Evolutionary conservation across 345 rosid species (phyloP).

Genomic region (Aethionema arabicum): DNA sequence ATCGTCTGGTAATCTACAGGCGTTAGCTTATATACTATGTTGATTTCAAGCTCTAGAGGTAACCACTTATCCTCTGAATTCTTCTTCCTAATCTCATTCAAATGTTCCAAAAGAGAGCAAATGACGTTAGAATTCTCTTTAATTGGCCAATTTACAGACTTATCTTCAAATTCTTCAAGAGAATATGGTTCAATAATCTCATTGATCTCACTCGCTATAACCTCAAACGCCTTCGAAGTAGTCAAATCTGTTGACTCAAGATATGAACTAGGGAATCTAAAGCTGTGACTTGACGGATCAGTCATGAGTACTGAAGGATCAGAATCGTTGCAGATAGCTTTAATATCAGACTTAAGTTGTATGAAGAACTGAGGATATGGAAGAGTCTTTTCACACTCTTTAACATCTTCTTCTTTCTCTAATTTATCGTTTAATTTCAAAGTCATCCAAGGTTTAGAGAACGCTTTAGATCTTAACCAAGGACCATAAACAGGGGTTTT

Average conservation of each 20-base stretch:
- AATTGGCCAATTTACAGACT: no score
- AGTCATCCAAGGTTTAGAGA: background rate
- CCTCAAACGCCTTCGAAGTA: no score
- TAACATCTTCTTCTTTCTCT: background rate
- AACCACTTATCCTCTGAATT: background rate
- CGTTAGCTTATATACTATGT: background rate
- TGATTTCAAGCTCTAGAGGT: background rate
- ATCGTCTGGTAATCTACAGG: background rate
- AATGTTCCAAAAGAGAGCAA: background rate
- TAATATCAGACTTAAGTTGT: background rate
- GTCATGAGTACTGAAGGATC: background rate
- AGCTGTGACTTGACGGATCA: background rate
- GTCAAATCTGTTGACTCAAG: no score
- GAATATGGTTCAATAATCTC: no score
- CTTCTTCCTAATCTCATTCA: background rate
- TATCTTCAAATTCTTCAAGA: no score
- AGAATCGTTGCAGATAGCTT: background rate
- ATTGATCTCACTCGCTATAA: background rate
- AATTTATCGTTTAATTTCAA: background rate
- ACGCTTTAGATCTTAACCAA: background rate
- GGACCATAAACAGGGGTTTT: background rate
- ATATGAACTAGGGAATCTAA: background rate
- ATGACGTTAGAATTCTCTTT: background rate
- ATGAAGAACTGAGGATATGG: background rate
- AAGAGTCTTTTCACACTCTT: background rate